Base-by-base conservation (phyloP, 2,329 filamentous ascomycete species). In the Aspergillus transmontanensis region DNA sequence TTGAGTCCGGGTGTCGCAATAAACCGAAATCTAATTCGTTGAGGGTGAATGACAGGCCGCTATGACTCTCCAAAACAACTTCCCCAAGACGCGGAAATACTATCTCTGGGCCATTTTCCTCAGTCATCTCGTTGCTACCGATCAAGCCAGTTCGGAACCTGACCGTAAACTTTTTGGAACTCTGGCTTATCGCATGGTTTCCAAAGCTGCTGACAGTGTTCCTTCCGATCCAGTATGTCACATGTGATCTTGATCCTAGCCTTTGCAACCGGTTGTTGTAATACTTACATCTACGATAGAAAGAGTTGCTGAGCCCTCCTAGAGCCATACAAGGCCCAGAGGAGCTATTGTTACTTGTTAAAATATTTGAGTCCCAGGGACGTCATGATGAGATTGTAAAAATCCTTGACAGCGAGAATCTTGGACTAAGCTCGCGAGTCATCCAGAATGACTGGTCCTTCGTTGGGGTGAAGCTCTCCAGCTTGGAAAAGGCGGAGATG, bases 81-180 rank as follows among this genome's bases (percentile, higher is more conserved):
- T 83, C 61, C 79, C 82, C 1, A 79, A 79, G 64, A 76, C 79
- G 28, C 76, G 81, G 53, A 77, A 81, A 55, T 83, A 82, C 67
- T 80, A 82, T 63, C 81, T 83, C 66, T 83, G 81, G 79, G 81
- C 81, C 30, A 82, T 83, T 32, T 77, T 84, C 61, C 75, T 81
- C 66, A 81, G 78, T 63, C 75, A 81, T 61, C 70, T 83, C 51
- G 73, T 82, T 48, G 71, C 79, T 19, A 66, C 72, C 30, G 76
- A 80, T 61, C 53, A 70, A 11, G 61, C 67, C 21, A 77, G 75
- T 60, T 78, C 78, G 6, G 79, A 81, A 14, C 71, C 73, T 34
- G 80, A 83, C 26, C 74, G 77, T 57, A 80, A 79, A 61, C 72
- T 84, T 10, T 83, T 82, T 66, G 80, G 80, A n/a, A 81, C 79